phyloP scores from a whole-genome alignment of 2,329 filamentous ascomycete species.

The Aspergillus persii region DNA sequence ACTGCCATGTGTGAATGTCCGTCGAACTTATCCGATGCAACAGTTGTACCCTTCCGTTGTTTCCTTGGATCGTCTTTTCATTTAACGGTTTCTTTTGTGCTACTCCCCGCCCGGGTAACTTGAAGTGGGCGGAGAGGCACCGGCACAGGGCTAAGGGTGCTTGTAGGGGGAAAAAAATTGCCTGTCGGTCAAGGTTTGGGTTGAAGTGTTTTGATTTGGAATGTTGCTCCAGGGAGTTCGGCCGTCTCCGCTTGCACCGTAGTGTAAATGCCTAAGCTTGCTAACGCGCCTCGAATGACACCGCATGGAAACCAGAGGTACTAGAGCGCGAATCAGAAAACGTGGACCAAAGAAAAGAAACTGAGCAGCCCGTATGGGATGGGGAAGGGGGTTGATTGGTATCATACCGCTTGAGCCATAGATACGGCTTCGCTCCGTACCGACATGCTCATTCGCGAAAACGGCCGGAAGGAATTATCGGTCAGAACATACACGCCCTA shows the following conservation, averaged over 20 bases:
- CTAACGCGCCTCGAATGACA: slow-evolving; percentile 84
- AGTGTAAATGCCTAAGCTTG: slow-evolving; percentile 85
- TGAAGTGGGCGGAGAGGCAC: neutral
- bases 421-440: slow-evolving; percentile 68
- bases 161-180: neutral
- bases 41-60: neutral
- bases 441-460: slow-evolving; percentile 85
- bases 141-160: neutral
- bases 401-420: slow-evolving; percentile 72
- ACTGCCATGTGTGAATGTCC: neutral
- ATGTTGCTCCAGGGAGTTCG: slow-evolving; percentile 83
- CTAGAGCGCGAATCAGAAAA: slow-evolving; percentile 42
- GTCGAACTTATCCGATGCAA: neutral
- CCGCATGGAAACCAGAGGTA: slow-evolving; percentile 96
- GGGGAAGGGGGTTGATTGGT: neutral
- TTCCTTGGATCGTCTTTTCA: neutral
- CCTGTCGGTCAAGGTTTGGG: slow-evolving; percentile 56
- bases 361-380: too few relatives aligned
- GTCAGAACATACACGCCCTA: slow-evolving; percentile 94
- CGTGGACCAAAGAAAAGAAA: neutral
- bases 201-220: slow-evolving; percentile 87
- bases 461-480: slow-evolving; percentile 85
- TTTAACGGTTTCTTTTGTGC: neutral
- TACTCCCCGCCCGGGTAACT: neutral
- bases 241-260: slow-evolving; percentile 87